Evolutionary conservation across 2,329 filamentous ascomycete genomes (phyloP).

Genomic region (Aureobasidium sp.): DNA sequence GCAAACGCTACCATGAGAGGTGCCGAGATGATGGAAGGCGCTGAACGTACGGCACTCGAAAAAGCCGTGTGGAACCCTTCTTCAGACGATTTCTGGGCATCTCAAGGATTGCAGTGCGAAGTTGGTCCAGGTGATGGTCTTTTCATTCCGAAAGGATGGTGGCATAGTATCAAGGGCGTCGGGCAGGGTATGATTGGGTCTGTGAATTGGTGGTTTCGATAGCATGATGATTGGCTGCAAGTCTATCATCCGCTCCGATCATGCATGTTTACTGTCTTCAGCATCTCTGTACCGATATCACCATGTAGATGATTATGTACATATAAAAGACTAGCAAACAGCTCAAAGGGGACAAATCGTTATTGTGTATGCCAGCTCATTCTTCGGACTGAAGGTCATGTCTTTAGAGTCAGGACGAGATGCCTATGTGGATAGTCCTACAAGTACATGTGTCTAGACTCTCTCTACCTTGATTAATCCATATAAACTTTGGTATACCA

Average conservation of each 20-base stretch:
- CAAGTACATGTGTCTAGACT: neutral
- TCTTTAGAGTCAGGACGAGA: too few species aligned
- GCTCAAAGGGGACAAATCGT: neutral
- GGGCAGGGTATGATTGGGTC: conserved; percentile 53
- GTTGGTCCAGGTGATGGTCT: conserved; percentile 62
- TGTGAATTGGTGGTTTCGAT: conserved; percentile 79
- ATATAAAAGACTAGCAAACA: neutral
- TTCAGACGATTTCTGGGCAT: conserved; percentile 23
- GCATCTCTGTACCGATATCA: neutral
- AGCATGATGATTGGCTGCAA: conserved; percentile 1
- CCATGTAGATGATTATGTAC: neutral
- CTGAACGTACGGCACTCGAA: conserved; percentile 61
- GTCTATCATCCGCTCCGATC: neutral
- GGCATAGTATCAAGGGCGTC: conserved; percentile 71
- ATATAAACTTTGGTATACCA: neutral
- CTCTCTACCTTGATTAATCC: neutral
- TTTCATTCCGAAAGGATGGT: conserved; percentile 79
- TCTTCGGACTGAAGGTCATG: too few species aligned
- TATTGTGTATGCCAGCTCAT: too few species aligned
- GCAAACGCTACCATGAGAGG: conserved; percentile 55
- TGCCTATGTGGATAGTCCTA: neutral
- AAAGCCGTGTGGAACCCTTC: conserved; percentile 59
- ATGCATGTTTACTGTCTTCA: too few species aligned
- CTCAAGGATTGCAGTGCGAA: conserved; percentile 42
- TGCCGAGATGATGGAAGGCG: conserved; percentile 84